A percentile compares a stretch with the other conserved stretches of the same genome.
These are phyloP conservation scores for Colletotrichum limetticola DNA, from an alignment of 2,329 filamentous ascomycete species.

Conservation along the genomic window DNA sequence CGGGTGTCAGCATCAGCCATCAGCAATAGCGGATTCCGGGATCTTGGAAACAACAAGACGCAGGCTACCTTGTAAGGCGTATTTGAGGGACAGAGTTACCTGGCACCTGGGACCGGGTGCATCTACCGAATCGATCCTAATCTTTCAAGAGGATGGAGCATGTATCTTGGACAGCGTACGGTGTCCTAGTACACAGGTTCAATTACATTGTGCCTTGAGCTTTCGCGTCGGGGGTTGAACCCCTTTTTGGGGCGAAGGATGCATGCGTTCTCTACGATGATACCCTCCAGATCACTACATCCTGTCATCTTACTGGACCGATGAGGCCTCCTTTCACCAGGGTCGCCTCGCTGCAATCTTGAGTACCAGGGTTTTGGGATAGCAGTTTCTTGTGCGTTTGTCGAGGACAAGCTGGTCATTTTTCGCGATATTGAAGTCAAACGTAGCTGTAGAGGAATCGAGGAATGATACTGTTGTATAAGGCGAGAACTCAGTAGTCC, in stretches of 20 bases:
- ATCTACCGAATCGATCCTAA: not conserved
- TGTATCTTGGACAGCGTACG: not conserved
- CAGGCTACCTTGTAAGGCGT: not conserved
- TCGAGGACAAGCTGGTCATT: not conserved
- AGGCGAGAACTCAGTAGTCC: not conserved
- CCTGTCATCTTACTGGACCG: not conserved
- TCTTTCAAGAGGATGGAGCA: not conserved
- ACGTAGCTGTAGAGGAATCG: not conserved
- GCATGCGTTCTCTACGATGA: not conserved
- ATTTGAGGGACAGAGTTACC: not conserved
- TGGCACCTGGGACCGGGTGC: slow-evolving; percentile 18
- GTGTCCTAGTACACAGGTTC: not conserved
- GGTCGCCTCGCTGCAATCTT: not conserved
- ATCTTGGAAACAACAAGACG: not conserved
- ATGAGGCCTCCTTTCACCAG: not conserved
- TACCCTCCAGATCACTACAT: not conserved
- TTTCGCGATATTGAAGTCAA: not conserved
- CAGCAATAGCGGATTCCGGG: not conserved
- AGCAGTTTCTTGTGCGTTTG: not conserved
- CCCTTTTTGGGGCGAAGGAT: not conserved
- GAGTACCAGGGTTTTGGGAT: not conserved
- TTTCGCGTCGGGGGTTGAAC: not conserved
- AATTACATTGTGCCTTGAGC: not conserved
- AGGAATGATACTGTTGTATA: not conserved
- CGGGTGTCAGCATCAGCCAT: slow-evolving; percentile 9